Evolutionary conservation across 768 basidiomycete species (phyloP), one percentile per base, ranked within the genome.

Genomic region (Suillus weaverae): DNA sequence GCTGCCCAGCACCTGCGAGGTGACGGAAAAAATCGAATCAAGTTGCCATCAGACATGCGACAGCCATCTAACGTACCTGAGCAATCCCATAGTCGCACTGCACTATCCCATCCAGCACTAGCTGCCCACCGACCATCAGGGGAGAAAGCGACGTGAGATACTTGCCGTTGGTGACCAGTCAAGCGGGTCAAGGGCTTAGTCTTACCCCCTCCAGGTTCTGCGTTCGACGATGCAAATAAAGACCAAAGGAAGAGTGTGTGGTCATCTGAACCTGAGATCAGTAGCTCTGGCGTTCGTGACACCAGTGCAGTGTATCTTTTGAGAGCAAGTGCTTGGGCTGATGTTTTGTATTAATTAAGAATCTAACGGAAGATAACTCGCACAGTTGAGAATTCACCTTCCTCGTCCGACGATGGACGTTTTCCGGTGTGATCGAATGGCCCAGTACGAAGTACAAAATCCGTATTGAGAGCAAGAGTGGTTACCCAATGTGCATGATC

Each of bases 401-500:
- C 91, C 74, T 87, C 89, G 62, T 97, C 92, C 7, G 89, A 89
- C 8, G 84, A 78, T 0, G 95, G 91, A 62, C 83, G 84, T 77
- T 92, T 95, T 51, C 85, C 86, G 1, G 84, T 91, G 69, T 97
- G 93, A 74, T 98, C 95, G 70, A 92, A 99, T 0, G 97, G 95
- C 0, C 97, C 97, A 0, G 97, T 98, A 30, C 96, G 89, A 5
- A 97, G 83, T 33, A 97, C 87, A 71, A 96, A 97, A 74, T 99
- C 97, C 11, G 96, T 96, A 76, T 95, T 97, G 62, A 98, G 83
- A 4, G 97, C 89, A 51, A 99, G 86, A 0, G 96, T 99, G 22
- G 96, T 99, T 9, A 99, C 97, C 97, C 96, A 99, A 72, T 99
- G 97, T 0, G 95, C 97, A 70, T 99, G 97, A 67, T 98, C 95